phyloP scores from a whole-genome alignment of 345 rosid species.

The Eucalyptus urophylla region DNA sequence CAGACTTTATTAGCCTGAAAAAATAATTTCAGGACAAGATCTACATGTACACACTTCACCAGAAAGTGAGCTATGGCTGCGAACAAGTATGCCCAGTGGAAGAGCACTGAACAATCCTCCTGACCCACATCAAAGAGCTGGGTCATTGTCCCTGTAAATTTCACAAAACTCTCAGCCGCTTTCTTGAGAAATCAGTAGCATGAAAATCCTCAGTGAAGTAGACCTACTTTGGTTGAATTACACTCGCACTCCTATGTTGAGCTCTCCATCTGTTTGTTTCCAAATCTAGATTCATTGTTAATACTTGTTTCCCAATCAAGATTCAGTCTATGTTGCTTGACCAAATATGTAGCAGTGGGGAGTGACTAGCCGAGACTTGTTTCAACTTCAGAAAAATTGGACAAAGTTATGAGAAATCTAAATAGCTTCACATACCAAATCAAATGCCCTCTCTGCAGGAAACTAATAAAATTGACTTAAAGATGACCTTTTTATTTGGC shows the following conservation, averaged over 20 bases:
- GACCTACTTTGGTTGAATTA: neutral
- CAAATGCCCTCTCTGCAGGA: too few species aligned
- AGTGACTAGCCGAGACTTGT: too few species aligned
- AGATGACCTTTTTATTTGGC: too few species aligned
- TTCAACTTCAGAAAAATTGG: too few species aligned
- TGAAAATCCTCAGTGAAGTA: neutral
- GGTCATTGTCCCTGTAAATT: constrained; percentile 67
- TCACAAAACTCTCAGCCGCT: neutral
- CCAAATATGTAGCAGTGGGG: too few species aligned
- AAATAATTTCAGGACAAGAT: constrained; percentile 24
- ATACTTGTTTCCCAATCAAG: neutral
- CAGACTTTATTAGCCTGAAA: neutral
- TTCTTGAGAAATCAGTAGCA: neutral
- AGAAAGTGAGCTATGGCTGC: constrained; percentile 63
- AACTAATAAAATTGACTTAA: too few species aligned
- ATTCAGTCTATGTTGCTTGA: neutral
- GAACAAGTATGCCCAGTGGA: constrained; percentile 70
- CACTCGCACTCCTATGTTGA: neutral
- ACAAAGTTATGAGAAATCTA: too few species aligned
- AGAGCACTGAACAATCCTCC: constrained; percentile 86
- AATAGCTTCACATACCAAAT: too few species aligned
- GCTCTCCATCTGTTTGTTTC: neutral
- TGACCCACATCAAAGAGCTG: constrained; percentile 73
- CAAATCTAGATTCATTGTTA: neutral
- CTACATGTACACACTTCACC: constrained; percentile 78